These are phyloP conservation scores for Gaeumannomyces tritici DNA, from an alignment of 2,329 filamentous ascomycete genomes.

Conservation along the genomic window DNA sequence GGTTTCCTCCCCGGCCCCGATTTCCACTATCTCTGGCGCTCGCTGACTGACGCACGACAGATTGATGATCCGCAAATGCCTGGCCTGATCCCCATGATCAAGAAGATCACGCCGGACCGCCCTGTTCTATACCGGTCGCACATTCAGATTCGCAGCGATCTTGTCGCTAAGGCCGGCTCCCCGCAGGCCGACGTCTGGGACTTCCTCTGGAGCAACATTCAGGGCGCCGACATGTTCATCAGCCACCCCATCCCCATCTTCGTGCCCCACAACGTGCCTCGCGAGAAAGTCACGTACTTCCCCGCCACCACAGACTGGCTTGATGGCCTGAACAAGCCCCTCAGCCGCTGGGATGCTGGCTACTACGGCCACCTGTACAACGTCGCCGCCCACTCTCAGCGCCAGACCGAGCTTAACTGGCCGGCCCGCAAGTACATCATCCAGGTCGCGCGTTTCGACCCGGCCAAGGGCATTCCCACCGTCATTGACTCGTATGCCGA, in stretches of 20 bases:
- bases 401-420: slow-evolving; percentile 49
- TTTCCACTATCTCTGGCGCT: background rate
- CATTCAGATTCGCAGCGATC: slow-evolving; percentile 71
- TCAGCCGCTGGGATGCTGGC: slow-evolving; percentile 59
- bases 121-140: slow-evolving; percentile 75
- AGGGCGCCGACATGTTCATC: slow-evolving; percentile 67
- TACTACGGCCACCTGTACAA: slow-evolving; percentile 73
- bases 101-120: slow-evolving; percentile 58
- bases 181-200: slow-evolving; percentile 67
- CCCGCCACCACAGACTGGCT: slow-evolving; percentile 79
- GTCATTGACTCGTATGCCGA: slow-evolving; percentile 68
- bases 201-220: slow-evolving; percentile 64
- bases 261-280: slow-evolving; percentile 59
- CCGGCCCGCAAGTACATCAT: slow-evolving; percentile 63
- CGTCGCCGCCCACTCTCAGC: slow-evolving; percentile 45
- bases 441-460: slow-evolving; percentile 76
- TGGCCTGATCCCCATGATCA: slow-evolving; percentile 65
- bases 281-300: slow-evolving; percentile 60
- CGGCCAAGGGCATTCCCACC: slow-evolving; percentile 71
- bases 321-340: slow-evolving; percentile 69
- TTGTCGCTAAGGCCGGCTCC: slow-evolving; percentile 51
- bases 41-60: slow-evolving; percentile 19
- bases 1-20: slow-evolving; percentile 13
- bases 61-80: slow-evolving; percentile 85
- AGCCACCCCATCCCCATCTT: slow-evolving; percentile 71